Base-by-base conservation (phyloP, 2,329 filamentous ascomycete species). In the Balansia obtecta region DNA sequence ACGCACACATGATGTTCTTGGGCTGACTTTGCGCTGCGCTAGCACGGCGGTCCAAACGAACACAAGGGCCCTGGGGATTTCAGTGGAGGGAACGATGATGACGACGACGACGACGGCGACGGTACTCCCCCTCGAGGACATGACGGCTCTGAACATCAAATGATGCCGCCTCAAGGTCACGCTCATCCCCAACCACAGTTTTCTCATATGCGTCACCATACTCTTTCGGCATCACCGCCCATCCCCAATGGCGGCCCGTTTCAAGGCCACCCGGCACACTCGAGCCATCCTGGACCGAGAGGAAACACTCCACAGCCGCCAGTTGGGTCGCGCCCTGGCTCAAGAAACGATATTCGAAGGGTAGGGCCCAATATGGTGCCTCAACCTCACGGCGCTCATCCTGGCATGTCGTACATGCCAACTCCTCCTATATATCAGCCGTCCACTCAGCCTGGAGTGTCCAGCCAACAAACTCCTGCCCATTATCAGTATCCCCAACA, bases 31-130 rank as follows among this genome's bases (percentile, higher is more conserved):
- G 27, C 42, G 30, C 42, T 32, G 32, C 12, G 22, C 13, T 65
- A 96, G 89, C 95, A 95, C 73, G 89, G 89, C 60, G 85, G 82
- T 52, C 85, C 90, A 43, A 94, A 93, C 68, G 93, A 98, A 68
- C 91, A 97, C 71, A 98, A 97, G 71, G 91, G 91, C 2, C 93
- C 93, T 1, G 77, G 79, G 50, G 93, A 98, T 68, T 98, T 95
- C 69, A 86, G 85, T 62, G 88, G 88, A 56, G 85, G 86, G 55
- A 85, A 86, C 57, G 88, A 93, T 48, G 90, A 96, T 46, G 89
- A 94, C 15, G 87, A 86, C 30, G 86, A 87, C 22, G 85, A 89
- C 38, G 82, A 88, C 52, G 63, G 55, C 45, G 83, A 85, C 32
- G 83, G 76, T 52, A 86, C 85, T 7, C 86, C 85, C 45, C 84